Conservation (phyloP, 1,284 basidiomycete genomes). For the Ceratobasidium sp. region DNA sequence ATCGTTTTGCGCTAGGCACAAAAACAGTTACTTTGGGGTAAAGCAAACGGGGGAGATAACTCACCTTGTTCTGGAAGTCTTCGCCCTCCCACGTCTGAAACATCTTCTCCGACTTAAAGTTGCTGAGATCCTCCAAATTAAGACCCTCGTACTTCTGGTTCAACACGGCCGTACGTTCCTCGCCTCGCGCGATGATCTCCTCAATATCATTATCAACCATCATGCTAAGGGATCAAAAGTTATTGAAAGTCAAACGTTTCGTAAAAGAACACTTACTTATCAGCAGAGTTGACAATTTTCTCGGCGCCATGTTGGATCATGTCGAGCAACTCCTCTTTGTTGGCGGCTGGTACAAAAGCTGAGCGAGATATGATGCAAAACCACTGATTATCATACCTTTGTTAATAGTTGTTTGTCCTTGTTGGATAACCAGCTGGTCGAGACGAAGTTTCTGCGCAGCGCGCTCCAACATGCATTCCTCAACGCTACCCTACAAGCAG, state of each 20-base stretch:
- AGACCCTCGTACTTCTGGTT: slow-evolving; percentile 94
- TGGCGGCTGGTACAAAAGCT: slow-evolving; percentile 71
- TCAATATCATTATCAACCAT: slow-evolving; percentile 95
- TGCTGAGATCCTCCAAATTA: slow-evolving; percentile 95
- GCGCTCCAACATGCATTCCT: slow-evolving; percentile 96
- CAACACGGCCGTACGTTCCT: slow-evolving; percentile 90
- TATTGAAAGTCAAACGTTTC: background rate
- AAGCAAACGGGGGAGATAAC: slow-evolving; percentile 51
- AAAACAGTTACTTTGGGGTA: slow-evolving; percentile 46
- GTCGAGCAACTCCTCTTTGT: slow-evolving; percentile 96
- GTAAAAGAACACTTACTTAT: slow-evolving; percentile 63
- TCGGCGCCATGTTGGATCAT: slow-evolving; percentile 99
- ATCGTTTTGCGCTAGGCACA: slow-evolving; percentile 73
- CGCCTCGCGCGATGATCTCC: slow-evolving; percentile 91
- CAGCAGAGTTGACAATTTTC: slow-evolving; percentile 88
- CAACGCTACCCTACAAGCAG: slow-evolving; percentile 77
- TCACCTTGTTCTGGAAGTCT: slow-evolving; percentile 84
- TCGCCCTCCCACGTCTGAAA: slow-evolving; percentile 98
- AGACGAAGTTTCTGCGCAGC: slow-evolving; percentile 97
- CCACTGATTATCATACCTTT: slow-evolving; percentile 65
- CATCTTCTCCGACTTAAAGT: slow-evolving; percentile 92
- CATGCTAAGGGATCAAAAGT: slow-evolving; percentile 64
- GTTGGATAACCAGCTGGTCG: slow-evolving; percentile 98
- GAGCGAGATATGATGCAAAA: background rate
- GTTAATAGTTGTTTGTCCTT: slow-evolving; percentile 79